Evolutionary conservation across 108 stramenopile species (phyloP), one percentile per base, ranked within the genome.

Genomic region (Nitzschia putrida): DNA sequence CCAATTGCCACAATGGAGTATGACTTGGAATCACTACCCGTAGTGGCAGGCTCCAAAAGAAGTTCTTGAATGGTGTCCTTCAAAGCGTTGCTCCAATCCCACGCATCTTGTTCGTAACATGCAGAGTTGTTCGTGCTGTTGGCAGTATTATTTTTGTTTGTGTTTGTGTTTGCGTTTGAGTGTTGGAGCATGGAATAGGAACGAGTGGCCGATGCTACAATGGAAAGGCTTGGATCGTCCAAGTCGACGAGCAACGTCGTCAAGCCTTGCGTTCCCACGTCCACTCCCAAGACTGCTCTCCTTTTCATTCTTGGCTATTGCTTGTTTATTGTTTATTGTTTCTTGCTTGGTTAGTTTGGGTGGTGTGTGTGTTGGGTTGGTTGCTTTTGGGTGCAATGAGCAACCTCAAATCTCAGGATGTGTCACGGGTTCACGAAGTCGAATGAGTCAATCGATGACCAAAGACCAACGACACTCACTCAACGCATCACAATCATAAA

Each of bases 251-350:
- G 53, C 34, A 83, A 18, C 13, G 71, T 75, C 24, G 82, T 79
- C 47, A 83, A 49, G 24, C 82, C 82, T 61, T 83, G 82, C 0
- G 82, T 83, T n/a, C 82, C 82, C 57, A 51, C 53, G 53, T 83
- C 82, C 50, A 83, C 77, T 3, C 82, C 78, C 41, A 61, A 21
- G 7, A 61, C 60, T 13, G 60, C 60, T 9, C 43, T 61, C 13
- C 11, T 44, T 44, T 9, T 44, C 44, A 13, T 44, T n/a, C n/a
- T n/a, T n/a, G n/a, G n/a, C n/a, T n/a, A n/a, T n/a, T n/a, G n/a
- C n/a, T n/a, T n/a, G n/a, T n/a, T n/a, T n/a, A n/a, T n/a, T n/a
- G n/a, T n/a, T n/a, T n/a, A n/a, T n/a, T n/a, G n/a, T n/a, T n/a
- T n/a, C n/a, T n/a, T n/a, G n/a, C n/a, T n/a, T n/a, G n/a, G n/a